Evolutionary conservation across 495 filamentous ascomycete species (phyloP), one percentile per base, ranked within the genome.

Genomic region (Neohortaea acidophila): DNA sequence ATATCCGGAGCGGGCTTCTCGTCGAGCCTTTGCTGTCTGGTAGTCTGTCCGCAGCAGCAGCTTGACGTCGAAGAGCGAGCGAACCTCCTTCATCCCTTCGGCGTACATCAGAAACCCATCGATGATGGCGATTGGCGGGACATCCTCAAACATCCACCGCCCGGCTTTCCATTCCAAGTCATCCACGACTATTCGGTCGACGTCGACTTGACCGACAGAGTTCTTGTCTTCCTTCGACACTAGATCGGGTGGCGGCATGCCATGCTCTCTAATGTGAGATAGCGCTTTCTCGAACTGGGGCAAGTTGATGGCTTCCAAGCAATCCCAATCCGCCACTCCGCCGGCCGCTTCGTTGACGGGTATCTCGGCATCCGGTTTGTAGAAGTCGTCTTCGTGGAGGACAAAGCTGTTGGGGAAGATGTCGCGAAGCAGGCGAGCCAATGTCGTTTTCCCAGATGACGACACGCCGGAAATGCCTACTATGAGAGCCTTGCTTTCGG

Each of bases 361-460:
- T 39, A 81, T 70, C 38, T 78, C 62, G n/a, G 67, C 54, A 51
- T 94, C 85, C 1, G 81, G 53, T 25, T 68, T 70, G 57, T 84
- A 96, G 55, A 94, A 96, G 57, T 96, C 87, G 60, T 96, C 87
- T 55, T 89, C 73, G 54, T 94, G 85, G 27, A 94, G 66, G 44
- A 93, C 79, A 47, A 83, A 85, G 2, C 74, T 72, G 35, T 64
- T 46, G 9, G 52, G 39, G 23, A 48, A 48, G 39, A 60, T 55
- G 39, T 59, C 55, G 15, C 56, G 55, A 4, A 63, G 49, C 3
- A 60, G 51, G 11, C 60, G 53, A n/a, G 60, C 48, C n/a, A 63
- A 45, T 9, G 60, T 63, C 0, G 60, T 63, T 39, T 63, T 63
- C 9, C 60, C 60, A 6, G 51, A 55, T 12, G 51, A 61, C 9